Evolutionary conservation across 2,329 filamentous ascomycete genomes (phyloP).

Genomic region (Fusarium poae): DNA sequence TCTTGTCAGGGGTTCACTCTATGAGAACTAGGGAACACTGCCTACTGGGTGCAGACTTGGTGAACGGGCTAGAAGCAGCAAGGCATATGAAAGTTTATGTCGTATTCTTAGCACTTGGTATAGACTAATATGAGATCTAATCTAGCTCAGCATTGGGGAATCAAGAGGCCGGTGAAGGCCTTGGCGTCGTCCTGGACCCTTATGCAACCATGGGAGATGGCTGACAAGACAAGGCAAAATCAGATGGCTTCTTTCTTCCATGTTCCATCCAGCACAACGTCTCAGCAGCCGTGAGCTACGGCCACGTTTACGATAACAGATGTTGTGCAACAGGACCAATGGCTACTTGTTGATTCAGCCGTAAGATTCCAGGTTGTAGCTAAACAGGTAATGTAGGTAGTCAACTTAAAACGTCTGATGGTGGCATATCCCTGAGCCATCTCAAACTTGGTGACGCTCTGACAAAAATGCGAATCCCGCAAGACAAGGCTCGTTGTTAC

Average conservation of each 20-base stretch:
- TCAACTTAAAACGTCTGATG: constrained; percentile 47
- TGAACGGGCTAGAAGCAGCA: constrained; percentile 11
- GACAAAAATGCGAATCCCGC: background rate
- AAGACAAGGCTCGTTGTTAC: background rate
- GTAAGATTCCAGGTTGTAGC: constrained; percentile 10
- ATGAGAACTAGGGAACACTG: constrained; percentile 6
- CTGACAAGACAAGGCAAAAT: constrained; percentile 23
- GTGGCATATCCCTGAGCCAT: constrained; percentile 42
- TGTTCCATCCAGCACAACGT: constrained; percentile 26
- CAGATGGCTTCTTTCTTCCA: constrained; percentile 13
- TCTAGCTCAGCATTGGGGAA: background rate
- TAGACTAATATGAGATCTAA: constrained; percentile 3
- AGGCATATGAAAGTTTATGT: constrained; percentile 3
- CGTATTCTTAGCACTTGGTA: constrained; percentile 29
- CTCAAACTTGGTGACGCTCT: constrained; percentile 26
- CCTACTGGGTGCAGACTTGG: constrained; percentile 11
- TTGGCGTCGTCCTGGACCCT: constrained; percentile 34
- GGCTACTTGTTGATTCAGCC: constrained; percentile 17
- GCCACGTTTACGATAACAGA: constrained; percentile 28
- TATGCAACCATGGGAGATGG: constrained; percentile 36
- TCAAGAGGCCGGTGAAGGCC: constrained; percentile 12
- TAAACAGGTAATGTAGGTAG: constrained; percentile 5
- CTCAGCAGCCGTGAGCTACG: constrained; percentile 20
- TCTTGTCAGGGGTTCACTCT: constrained; percentile 13
- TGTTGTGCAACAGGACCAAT: constrained; percentile 26